Base-by-base conservation (phyloP, 2,329 filamentous ascomycete genomes). In the Zasmidium cellare region DNA sequence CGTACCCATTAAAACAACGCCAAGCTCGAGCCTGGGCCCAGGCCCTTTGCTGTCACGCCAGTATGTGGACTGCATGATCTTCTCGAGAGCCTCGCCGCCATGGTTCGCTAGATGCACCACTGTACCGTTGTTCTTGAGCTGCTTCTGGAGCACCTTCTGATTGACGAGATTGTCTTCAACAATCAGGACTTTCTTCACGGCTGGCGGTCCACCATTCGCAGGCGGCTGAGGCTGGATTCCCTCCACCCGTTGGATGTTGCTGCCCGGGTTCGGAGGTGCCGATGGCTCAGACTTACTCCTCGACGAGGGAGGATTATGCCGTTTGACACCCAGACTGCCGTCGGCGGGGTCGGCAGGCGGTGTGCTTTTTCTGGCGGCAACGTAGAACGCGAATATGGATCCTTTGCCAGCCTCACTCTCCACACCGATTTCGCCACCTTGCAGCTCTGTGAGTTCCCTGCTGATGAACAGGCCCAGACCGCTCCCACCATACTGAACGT, bases 391-490 rank as follows among this genome's bases (percentile, higher is more conserved):
- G 72, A 92, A 92, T 0, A 84, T 90, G 72, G 87, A 90, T 41
- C 89, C 89, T 38, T 84, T 79, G 12, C 87, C 88, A 57, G 85
- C 82, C 60, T 83, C 77, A 0, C 87, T 90, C 1, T 82, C 80
- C 2, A 93, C 87, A 1, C 89, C 90, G 48, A 94, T 92, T 59
- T 90, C 86, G 3, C 90, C 90, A 19, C 89, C 89, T 70, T 92
- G 89, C 11, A 93, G 77, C 69, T 93, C 90, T 0, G 89, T 90
- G n/a, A 94, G 79, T 55, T 90, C 84, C 22, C 89, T 82, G 38
- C 87, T 90, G 63, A 93, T 92, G 72, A 92, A 93, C 0, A 93
- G 78, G 0, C 90, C 90, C 1, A 94, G 80, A 0, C 90, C 90
- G 0, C 87, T 90, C 0, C 90, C 90, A 20, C 90, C 90, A 63